phyloP scores from a whole-genome alignment of 805 yeast species.

The Yarrowia sp. region DNA sequence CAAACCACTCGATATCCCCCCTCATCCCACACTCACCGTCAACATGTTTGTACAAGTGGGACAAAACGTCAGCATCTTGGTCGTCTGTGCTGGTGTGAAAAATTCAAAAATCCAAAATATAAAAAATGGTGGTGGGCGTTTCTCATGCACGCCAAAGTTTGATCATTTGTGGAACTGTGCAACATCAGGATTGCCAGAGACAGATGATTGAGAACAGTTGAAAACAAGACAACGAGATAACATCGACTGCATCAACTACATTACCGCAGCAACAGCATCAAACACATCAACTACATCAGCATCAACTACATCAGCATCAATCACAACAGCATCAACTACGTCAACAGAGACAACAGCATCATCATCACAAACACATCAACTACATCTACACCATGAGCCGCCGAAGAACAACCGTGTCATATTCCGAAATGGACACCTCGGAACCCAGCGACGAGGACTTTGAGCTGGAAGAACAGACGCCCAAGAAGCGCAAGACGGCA shows the following conservation, averaged over 20 bases:
- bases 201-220: too few species aligned
- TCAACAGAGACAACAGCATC: background rate
- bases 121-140: conserved; percentile 23
- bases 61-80: conserved; percentile 82
- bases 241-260: too few species aligned
- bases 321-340: too few species aligned
- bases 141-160: conserved; percentile 4
- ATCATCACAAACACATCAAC: background rate
- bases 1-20: background rate
- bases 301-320: too few species aligned
- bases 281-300: too few species aligned
- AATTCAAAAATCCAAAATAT: background rate
- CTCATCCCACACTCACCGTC: conserved; percentile 42
- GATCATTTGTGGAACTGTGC: too few species aligned
- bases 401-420: background rate
- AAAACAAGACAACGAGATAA: too few species aligned
- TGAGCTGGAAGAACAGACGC: background rate
- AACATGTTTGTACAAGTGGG: conserved; percentile 94
- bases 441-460: conserved; percentile 11
- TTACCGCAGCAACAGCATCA: too few species aligned
- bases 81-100: background rate
- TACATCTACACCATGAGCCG: background rate
- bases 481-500: background rate
- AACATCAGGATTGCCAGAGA: too few species aligned
- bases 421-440: background rate